Conservation (phyloP, 495 filamentous ascomycete species). For the Gamarada debralockiae region DNA sequence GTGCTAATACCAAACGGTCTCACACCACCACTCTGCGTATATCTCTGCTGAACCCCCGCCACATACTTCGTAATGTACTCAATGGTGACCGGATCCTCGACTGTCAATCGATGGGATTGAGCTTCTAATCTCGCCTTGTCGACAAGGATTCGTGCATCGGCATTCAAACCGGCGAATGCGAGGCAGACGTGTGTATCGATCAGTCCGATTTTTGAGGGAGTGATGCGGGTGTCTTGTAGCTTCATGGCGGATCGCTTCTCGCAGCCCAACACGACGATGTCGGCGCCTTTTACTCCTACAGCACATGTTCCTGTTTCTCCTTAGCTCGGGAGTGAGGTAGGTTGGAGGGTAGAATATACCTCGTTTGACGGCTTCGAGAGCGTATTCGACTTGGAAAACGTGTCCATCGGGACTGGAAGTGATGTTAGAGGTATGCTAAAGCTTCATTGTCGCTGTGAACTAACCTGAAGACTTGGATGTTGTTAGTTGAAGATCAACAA, state of each 20-base stretch:
- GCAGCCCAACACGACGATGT: conserved; percentile 94
- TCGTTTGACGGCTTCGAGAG: conserved; percentile 96
- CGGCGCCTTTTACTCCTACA: conserved; percentile 91
- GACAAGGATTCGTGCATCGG: conserved; percentile 93
- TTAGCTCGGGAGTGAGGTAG: conserved; percentile 7
- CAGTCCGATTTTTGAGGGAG: conserved; percentile 93
- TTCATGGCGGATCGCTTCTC: conserved; percentile 99
- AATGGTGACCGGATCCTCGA: conserved; percentile 94
- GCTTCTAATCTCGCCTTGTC: conserved; percentile 97
- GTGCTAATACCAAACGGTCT: conserved; percentile 97
- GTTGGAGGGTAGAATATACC: conserved; percentile 45
- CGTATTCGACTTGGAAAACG: conserved; percentile 99
- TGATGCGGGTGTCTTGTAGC: conserved; percentile 98
- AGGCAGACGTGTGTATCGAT: conserved; percentile 95
- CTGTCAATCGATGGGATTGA: conserved; percentile 95
- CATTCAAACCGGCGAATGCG: conserved; percentile 94
- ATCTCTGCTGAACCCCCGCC: conserved; percentile 94
- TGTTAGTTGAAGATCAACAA: conserved; percentile 33
- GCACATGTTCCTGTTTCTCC: conserved; percentile 78
- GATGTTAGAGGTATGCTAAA: conserved; percentile 37
- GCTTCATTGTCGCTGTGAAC: conserved; percentile 23
- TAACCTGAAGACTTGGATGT: conserved; percentile 64
- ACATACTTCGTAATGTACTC: conserved; percentile 99
- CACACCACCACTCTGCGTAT: conserved; percentile 97
- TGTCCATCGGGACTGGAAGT: conserved; percentile 86